Percentiles rank a stretch among this genome's conserved stretches.
These are phyloP conservation scores for Chamaecyparis obtusa DNA, from an alignment of 75 land plant species.

Conservation along the genomic window DNA sequence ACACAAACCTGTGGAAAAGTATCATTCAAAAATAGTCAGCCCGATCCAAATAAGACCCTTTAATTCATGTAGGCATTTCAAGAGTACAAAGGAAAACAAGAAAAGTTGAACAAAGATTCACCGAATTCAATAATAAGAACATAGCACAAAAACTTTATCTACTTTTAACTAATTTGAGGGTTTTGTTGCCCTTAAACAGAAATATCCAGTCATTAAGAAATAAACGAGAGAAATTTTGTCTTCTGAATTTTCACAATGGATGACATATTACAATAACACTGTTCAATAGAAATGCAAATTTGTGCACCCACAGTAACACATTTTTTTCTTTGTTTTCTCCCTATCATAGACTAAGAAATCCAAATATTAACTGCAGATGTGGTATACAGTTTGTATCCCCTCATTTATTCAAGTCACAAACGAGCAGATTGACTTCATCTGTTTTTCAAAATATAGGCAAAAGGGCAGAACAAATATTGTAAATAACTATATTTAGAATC, in stretches of 20 bases:
- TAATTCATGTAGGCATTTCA: neutral
- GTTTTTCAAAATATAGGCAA: neutral
- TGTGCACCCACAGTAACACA: neutral
- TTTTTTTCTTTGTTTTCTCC: neutral
- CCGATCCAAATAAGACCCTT: neutral
- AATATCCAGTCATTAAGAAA: neutral
- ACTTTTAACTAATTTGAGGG: neutral
- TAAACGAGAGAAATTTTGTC: neutral
- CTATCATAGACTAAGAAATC: neutral
- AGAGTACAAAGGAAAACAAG: neutral
- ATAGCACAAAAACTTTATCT: neutral
- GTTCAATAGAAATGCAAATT: neutral
- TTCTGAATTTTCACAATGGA: neutral
- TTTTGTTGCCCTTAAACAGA: neutral
- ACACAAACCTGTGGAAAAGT: slow-evolving; percentile 76
- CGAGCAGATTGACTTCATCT: neutral
- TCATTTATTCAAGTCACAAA: neutral
- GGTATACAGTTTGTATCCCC: neutral
- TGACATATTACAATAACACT: neutral
- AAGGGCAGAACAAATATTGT: neutral
- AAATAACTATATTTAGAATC: neutral
- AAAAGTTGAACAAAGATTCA: neutral
- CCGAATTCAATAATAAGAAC: neutral
- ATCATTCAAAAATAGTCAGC: neutral
- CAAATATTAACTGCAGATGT: neutral